Base-by-base conservation (phyloP, 2,329 filamentous ascomycete species). In the Colletotrichum coccodes region DNA sequence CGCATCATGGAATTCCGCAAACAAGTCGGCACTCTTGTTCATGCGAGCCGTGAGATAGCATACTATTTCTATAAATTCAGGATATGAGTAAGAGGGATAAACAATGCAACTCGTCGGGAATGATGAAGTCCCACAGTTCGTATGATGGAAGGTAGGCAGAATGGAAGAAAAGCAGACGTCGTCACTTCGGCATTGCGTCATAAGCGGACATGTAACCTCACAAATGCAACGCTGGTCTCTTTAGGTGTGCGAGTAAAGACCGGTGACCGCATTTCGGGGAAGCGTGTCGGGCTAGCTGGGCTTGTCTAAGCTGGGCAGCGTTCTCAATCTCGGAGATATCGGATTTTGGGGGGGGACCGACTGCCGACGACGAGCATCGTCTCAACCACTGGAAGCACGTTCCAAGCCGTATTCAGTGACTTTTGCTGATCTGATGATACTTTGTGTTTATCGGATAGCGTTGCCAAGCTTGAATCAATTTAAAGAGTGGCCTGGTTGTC, bases 301-400 rank as follows among this genome's bases (percentile, higher is more conserved):
- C 32, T n/a, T 38, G 23, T 21, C 5, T 21, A 50, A 34, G 16
- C 32, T 36, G 16, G 49, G 40, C 40, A 40, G 26, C 42, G 28
- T 54, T 61, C 50, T 67, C 52, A 50, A 50, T 61, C 50, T 67
- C 52, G 59, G 59, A 49, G 40, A 63, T 65, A 60, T 60, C 56
- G 62, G 56, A 23, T 3, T 42, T 46, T n/a, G n/a, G 42, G 23
- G 18, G 60, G 6, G 52, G 50, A 28, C 40, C 14, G 34, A 23
- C 21, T 18, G 12, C 40, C 49, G 36, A 40, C 54, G 34, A 52
- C 34, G 26, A 36, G 23, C 11, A 30, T 36, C 28, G 49, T 54
- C 40, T 50, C 59, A 50, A 49, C 16, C 26, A 18, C 18, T 47
- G 44, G 6, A n/a, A 32, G 58, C 40, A 8, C 21, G 18, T 38